Percentiles rank a stretch among this genome's conserved stretches.
Conservation (phyloP, 495 filamentous ascomycete species). For the Thozetella sp. region DNA sequence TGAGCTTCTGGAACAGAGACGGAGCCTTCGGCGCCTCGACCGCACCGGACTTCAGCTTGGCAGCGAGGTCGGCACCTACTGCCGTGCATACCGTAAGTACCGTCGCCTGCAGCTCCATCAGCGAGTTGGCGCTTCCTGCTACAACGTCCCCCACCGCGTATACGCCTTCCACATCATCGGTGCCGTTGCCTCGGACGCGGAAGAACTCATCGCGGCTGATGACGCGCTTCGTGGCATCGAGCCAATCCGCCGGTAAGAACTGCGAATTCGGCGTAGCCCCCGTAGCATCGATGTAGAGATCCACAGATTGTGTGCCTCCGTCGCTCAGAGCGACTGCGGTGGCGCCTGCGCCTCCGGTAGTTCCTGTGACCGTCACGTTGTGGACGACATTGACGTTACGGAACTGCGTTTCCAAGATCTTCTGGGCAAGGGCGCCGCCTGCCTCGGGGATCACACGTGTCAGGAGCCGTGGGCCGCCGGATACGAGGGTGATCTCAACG, state of each 20-base stretch:
- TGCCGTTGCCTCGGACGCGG: neutral
- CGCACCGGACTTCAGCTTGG: neutral
- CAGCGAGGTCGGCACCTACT: neutral
- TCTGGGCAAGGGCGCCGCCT: neutral
- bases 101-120: neutral
- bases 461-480: neutral
- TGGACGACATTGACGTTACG: neutral
- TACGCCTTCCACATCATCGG: neutral
- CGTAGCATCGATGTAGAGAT: constrained; percentile 55
- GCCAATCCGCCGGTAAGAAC: constrained; percentile 45
- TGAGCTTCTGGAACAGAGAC: neutral
- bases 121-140: constrained; percentile 3
- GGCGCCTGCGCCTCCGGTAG: neutral
- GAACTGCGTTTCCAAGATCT: neutral
- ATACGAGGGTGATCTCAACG: constrained; percentile 3
- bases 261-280: constrained; percentile 50
- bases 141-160: constrained; percentile 8
- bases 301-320: constrained; percentile 27
- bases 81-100: neutral
- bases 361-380: neutral
- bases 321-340: constrained; percentile 18
- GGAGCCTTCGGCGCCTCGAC: neutral
- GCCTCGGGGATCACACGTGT: neutral
- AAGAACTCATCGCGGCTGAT: constrained; percentile 1
- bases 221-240: neutral